Evolutionary conservation across 2,329 filamentous ascomycete species (phyloP), one percentile per base, ranked within the genome.

Genomic region (Scopulariopsis brevicaulis): DNA sequence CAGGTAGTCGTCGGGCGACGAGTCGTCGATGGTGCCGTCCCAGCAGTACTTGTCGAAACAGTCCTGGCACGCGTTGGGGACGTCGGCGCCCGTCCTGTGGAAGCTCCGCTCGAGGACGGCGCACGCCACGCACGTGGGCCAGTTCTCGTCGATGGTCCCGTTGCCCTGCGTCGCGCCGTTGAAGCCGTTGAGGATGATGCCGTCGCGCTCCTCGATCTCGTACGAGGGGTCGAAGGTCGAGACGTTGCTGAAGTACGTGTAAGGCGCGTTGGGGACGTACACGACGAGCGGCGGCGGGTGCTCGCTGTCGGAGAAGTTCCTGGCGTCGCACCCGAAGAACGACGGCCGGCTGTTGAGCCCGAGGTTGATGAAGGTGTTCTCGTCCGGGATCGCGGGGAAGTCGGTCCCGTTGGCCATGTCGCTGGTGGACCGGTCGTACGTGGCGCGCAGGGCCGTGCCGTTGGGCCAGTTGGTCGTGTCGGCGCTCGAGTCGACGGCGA

Each of bases 11-110:
- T 22, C 28, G 4, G 28, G 46, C n/a, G 14, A 10, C 12, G 55
- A 34, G 20, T 50, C 50, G 48, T 57, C 34, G 34, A 57, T 25
- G 15, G 20, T 89, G n/a, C 94, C 94, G 69, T 96, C 82, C 94
- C 94, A 99, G 80, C 94, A 99, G 74, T 96, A 96, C 22, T 76
- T 71, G 14, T 76, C 63, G 71, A 96, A 97, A 74, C 94, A 99
- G 55, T 78, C 66, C 51, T 73, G 76, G 74, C 94, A 99, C 11
- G 82, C 83, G 0, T 80, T 76, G 0, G 93, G 93, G 1, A 92
- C 78, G 0, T 73, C 62, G 0, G 86, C 87, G 20, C 78, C 77
- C 0, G 89, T 93, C 55, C 90, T 81, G 60, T 83, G 77, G 63
- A 94, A 81, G 63, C 86, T 90, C 61, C 93, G 82, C 57, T 81